Percentiles rank a stretch among this genome's conserved stretches.
Conservation (phyloP, 2,329 filamentous ascomycete species). For the Coniochaeta sp. region DNA sequence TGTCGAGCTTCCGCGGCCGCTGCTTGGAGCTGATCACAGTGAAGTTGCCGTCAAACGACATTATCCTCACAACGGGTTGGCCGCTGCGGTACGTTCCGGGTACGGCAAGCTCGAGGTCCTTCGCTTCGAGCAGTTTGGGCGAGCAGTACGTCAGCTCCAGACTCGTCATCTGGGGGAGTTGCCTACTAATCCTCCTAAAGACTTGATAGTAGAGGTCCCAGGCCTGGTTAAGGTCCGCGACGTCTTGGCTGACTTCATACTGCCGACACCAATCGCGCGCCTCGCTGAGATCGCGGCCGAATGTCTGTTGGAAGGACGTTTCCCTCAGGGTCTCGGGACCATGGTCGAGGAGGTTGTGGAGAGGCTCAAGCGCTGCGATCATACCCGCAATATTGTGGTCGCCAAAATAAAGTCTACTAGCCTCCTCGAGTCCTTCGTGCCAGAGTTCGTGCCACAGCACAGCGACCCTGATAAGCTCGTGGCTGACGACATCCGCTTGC, state of each 20-base stretch:
- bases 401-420: conserved; percentile 91
- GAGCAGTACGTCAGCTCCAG: conserved; percentile 96
- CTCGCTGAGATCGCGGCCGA: conserved; percentile 90
- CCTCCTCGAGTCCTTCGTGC: conserved; percentile 97
- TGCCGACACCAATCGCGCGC: conserved; percentile 94
- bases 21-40: conserved; percentile 97
- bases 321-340: conserved; percentile 91
- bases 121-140: conserved; percentile 79
- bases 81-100: conserved; percentile 87
- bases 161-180: conserved; percentile 85
- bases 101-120: conserved; percentile 86
- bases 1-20: conserved; percentile 79
- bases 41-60: conserved; percentile 83
- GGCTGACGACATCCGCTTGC: conserved; percentile 90
- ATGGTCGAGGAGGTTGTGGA: conserved; percentile 85
- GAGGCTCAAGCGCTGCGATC: conserved; percentile 82
- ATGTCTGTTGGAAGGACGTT: conserved; percentile 95
- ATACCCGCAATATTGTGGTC: conserved; percentile 97
- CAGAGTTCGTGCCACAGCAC: conserved; percentile 98
- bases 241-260: conserved; percentile 80
- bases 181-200: conserved; percentile 89
- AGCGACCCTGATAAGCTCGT: conserved; percentile 93
- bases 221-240: conserved; percentile 92
- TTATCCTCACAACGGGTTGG: conserved; percentile 72
- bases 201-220: conserved; percentile 99